Evolutionary conservation across 2,329 filamentous ascomycete species (phyloP), one percentile per base, ranked within the genome.

Genomic region (Orbilia quercus): DNA sequence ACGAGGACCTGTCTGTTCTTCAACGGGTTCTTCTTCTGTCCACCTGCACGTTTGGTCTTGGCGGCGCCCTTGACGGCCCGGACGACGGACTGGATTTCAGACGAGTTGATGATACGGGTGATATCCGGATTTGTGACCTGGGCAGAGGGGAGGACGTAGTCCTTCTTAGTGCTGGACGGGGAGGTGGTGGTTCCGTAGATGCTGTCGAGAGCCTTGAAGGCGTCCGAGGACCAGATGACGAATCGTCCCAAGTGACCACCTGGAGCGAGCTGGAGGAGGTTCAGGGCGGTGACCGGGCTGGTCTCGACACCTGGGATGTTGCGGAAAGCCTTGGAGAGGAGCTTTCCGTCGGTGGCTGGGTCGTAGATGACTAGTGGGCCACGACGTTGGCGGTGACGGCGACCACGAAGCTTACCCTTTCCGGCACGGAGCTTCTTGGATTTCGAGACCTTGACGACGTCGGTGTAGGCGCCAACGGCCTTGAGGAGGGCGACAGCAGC

Each of bases 1-100:
- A 99, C 91, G 84, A 97, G 88, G 79, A 99, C 90, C 88, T 98
- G 95, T 89, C 92, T 96, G 91, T 99, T 99, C 85, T 87, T 87
- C 79, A 99, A 92, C 81, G 95, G 95, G 89, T 99, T 99, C 93
- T 98, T 98, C 92, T 99, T 99, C 89, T 97, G 94, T 79, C 96
- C 92, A 81, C 87, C 85, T 79, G 86, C 85, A 82, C 95, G 91
- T 89, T 97, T 97, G 84, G 92, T 96, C 81, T 89, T 84, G 81
- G 92, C 88, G 79, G 90, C 88, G 80, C 95, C 95, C 87, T 93
- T 95, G 83, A 93, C 92, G 75, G 90, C 92, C 80, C 91, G 89
- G 81, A 99, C 89, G 73, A 96, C 94, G 84, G 90, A 91, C 90
- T 99, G 95, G 83, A 98, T 90, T 86, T 99, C 95, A 81, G 91